Percentiles rank a stretch among this genome's conserved stretches.
Evolutionary conservation across 345 rosid species (phyloP).

Genomic region (Hirschfeldia incana): DNA sequence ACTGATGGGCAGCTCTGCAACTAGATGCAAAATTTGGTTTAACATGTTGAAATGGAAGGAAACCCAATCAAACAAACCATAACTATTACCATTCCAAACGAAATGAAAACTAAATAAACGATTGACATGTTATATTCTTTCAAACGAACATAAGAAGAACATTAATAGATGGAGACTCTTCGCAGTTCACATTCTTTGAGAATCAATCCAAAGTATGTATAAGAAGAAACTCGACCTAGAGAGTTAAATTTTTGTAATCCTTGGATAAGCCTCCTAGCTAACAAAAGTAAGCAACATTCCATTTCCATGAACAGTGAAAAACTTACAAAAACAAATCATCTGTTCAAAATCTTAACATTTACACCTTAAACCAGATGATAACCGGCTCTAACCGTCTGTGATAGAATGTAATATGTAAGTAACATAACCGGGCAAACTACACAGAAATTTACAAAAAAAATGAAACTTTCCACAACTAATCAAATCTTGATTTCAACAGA

Average conservation of each 20-base stretch:
- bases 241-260: not conserved
- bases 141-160: not conserved
- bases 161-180: not conserved
- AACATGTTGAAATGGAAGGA: not conserved
- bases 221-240: not conserved
- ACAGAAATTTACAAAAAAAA: not conserved
- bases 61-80: not conserved
- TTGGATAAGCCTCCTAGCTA: not conserved
- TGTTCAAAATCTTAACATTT: not conserved
- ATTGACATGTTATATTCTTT: too few relatives aligned
- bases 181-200: not conserved
- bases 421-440: constrained; percentile 1
- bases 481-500: constrained; percentile 2
- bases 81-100: not conserved
- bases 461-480: not conserved
- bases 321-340: not conserved
- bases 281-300: not conserved
- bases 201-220: not conserved
- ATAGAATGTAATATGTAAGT: not conserved
- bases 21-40: not conserved
- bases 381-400: not conserved
- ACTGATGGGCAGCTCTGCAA: not conserved
- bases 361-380: not conserved
- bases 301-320: not conserved
- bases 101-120: too few relatives aligned